phyloP scores from a whole-genome alignment of 768 basidiomycete genomes.

The Mycena crocata region DNA sequence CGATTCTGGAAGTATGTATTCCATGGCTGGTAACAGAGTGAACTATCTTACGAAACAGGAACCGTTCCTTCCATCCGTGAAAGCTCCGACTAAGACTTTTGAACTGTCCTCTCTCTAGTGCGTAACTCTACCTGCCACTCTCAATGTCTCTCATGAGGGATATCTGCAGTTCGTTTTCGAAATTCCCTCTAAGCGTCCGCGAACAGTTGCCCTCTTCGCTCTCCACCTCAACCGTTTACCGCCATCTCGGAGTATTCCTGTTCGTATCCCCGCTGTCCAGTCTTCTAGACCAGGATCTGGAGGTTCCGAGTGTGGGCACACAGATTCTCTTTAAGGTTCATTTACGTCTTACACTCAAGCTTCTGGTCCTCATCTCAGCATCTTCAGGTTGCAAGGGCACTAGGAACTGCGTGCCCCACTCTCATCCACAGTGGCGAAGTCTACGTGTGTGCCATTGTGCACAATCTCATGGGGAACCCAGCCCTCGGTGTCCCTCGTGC shows the following conservation, averaged over 20 bases:
- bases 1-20: background rate
- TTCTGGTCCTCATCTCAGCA: background rate
- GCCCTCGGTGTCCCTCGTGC: background rate
- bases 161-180: too few relatives aligned
- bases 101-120: background rate
- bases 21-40: background rate
- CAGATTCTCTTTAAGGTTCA: background rate
- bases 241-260: background rate
- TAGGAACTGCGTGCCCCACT: background rate
- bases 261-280: slow-evolving; percentile 5
- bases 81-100: background rate
- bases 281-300: background rate
- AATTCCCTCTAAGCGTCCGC: background rate
- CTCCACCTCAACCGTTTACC: background rate
- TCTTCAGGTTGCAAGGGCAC: background rate
- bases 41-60: background rate
- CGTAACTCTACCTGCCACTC: background rate
- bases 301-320: background rate
- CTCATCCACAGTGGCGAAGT: background rate
- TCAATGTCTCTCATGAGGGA: background rate
- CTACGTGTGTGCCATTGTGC: slow-evolving; percentile 1
- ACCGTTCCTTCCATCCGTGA: background rate
- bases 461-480: background rate
- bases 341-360: background rate
- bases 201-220: background rate